Percentiles rank a stretch among this genome's conserved stretches.
These are phyloP conservation scores for Imleria badia DNA, from an alignment of 768 basidiomycete species.

Conservation along the genomic window DNA sequence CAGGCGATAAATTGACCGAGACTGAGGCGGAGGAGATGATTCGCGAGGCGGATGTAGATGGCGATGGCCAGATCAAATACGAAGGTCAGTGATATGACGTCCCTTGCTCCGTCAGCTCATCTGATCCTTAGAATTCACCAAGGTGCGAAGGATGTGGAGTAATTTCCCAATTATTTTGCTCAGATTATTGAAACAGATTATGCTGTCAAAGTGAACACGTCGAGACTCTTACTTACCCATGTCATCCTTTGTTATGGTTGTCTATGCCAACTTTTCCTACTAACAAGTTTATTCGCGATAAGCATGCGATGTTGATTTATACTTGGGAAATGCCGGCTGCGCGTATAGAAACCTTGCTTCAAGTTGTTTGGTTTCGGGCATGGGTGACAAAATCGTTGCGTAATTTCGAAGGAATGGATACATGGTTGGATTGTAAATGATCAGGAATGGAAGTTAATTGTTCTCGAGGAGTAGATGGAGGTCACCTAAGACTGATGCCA, in stretches of 20 bases:
- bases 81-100: slow-evolving; percentile 50
- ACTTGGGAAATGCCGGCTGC: no score
- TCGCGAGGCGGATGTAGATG: slow-evolving; percentile 91
- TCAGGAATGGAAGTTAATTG: no score
- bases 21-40: slow-evolving; percentile 95
- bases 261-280: slow-evolving; percentile 3
- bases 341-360: no score
- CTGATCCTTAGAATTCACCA: slow-evolving; percentile 64
- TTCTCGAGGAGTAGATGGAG: no score
- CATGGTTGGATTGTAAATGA: no score
- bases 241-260: slow-evolving; percentile 7
- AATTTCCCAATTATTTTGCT: neutral
- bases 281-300: neutral
- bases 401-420: no score
- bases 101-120: neutral
- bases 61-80: slow-evolving; percentile 92
- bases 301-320: neutral
- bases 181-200: slow-evolving; percentile 50
- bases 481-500: no score
- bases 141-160: slow-evolving; percentile 39
- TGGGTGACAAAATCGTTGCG: no score
- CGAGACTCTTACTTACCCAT: slow-evolving; percentile 15
- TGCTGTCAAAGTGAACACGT: slow-evolving; percentile 60
- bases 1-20: slow-evolving; percentile 86
- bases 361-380: no score